A percentile compares a stretch with the other conserved stretches of the same genome.
Evolutionary conservation across 768 basidiomycete species (phyloP).

Genomic region (Kwoniella pini): DNA sequence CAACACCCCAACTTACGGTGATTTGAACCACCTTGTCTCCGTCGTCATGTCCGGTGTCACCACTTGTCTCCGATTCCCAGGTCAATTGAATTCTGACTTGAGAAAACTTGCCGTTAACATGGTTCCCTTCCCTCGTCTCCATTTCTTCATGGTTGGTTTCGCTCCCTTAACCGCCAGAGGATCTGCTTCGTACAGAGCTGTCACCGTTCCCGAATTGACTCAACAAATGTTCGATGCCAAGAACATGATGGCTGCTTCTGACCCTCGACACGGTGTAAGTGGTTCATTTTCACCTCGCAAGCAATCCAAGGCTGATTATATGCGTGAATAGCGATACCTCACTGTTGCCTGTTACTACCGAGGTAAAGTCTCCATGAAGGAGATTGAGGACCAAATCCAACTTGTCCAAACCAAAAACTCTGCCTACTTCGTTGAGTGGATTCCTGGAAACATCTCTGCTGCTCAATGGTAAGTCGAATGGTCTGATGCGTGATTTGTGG

Average conservation of each 20-base stretch:
- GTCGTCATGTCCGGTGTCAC: slow-evolving; percentile 99
- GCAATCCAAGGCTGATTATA: slow-evolving; percentile 2
- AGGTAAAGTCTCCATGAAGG: slow-evolving; percentile 99
- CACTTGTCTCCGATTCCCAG: slow-evolving; percentile 98
- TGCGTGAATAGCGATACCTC: slow-evolving; percentile 68
- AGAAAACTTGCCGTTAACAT: slow-evolving; percentile 95
- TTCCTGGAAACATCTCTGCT: slow-evolving; percentile 97
- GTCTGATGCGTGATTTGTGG: neutral
- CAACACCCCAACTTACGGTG: slow-evolving; percentile 90
- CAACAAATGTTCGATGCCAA: slow-evolving; percentile 99
- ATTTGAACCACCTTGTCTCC: slow-evolving; percentile 96
- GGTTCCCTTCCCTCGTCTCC: slow-evolving; percentile 95
- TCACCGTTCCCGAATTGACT: slow-evolving; percentile 95
- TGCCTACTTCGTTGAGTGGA: slow-evolving; percentile 99
- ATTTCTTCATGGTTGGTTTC: slow-evolving; percentile 95
- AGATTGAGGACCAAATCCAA: slow-evolving; percentile 99
- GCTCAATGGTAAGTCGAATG: slow-evolving; percentile 69
- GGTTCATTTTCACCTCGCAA: neutral
- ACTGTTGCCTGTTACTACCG: slow-evolving; percentile 98
- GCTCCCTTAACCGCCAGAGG: slow-evolving; percentile 79
- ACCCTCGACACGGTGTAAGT: slow-evolving; percentile 79
- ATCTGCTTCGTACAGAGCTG: slow-evolving; percentile 87
- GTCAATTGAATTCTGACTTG: slow-evolving; percentile 98
- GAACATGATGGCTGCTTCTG: slow-evolving; percentile 77
- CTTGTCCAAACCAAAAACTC: slow-evolving; percentile 92